phyloP scores from a whole-genome alignment of 2,329 filamentous ascomycete species.

The Bisporella sp. region DNA sequence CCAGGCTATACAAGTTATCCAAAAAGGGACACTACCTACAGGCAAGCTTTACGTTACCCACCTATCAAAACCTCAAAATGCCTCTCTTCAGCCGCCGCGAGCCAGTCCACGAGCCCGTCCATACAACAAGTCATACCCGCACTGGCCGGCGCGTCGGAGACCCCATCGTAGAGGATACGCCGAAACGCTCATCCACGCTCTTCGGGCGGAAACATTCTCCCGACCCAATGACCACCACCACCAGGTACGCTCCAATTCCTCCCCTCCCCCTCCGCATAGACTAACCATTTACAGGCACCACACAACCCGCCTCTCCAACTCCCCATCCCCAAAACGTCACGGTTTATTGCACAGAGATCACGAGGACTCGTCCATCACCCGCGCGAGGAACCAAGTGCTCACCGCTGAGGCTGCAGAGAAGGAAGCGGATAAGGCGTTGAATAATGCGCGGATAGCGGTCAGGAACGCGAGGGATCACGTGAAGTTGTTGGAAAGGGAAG shows the following conservation, averaged over 20 bases:
- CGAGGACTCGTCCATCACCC: conserved; percentile 55
- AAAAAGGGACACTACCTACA: too few species aligned
- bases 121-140: background rate
- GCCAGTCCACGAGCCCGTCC: background rate
- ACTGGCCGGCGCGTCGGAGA: background rate
- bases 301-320: conserved; percentile 12
- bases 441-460: conserved; percentile 50
- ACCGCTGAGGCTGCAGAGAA: conserved; percentile 56
- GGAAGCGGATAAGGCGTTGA: conserved; percentile 58
- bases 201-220: conserved; percentile 32
- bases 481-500: conserved; percentile 56
- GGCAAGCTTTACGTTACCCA: too few species aligned
- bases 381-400: conserved; percentile 55
- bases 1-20: too few species aligned
- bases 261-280: background rate
- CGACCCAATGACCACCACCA: conserved; percentile 20
- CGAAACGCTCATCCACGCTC: conserved; percentile 14
- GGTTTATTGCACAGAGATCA: conserved; percentile 36
- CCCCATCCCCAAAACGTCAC: conserved; percentile 19
- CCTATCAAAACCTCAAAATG: conserved; percentile 8
- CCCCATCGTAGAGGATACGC: background rate
- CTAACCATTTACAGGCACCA: conserved; percentile 6
- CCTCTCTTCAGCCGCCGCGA: conserved; percentile 14
- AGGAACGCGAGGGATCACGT: conserved; percentile 58
- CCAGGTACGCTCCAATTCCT: conserved; percentile 11